Conservation (phyloP, 164 flowering plant species). For the Umbellularia californica region DNA sequence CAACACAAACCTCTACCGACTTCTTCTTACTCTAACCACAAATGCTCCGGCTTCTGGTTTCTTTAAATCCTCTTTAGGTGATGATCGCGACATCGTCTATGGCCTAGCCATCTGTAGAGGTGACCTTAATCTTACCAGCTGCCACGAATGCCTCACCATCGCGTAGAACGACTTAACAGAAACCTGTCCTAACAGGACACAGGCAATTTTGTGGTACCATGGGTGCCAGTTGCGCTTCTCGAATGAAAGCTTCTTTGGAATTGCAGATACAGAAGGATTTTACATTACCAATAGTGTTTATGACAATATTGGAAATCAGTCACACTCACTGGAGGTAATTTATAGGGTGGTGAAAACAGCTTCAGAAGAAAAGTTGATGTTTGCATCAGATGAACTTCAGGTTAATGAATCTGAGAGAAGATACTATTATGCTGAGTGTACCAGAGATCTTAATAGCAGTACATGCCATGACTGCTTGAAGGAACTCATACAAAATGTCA, state of each 20-base stretch:
- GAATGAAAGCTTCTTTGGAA: not conserved
- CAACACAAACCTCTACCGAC: not conserved
- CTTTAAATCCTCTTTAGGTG: not conserved
- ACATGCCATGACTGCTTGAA: not conserved
- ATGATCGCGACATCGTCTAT: not conserved
- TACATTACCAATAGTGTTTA: too few relatives aligned
- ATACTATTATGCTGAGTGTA: not conserved
- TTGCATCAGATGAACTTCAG: too few relatives aligned
- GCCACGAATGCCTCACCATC: not conserved
- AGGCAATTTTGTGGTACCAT: not conserved
- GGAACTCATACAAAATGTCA: not conserved
- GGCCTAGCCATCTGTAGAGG: conserved; percentile 3
- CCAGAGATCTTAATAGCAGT: not conserved
- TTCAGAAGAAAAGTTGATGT: too few relatives aligned
- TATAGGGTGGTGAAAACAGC: too few relatives aligned
- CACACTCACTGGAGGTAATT: too few relatives aligned
- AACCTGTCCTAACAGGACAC: not conserved
- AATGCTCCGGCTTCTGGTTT: not conserved
- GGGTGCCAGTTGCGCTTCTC: not conserved
- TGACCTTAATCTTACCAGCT: not conserved
- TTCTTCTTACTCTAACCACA: not conserved
- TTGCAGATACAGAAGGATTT: not conserved
- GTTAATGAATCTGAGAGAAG: not conserved
- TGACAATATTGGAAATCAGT: too few relatives aligned
- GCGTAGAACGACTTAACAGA: not conserved